Conservation (phyloP, 345 rosid species). For the Sonneratia alba region DNA sequence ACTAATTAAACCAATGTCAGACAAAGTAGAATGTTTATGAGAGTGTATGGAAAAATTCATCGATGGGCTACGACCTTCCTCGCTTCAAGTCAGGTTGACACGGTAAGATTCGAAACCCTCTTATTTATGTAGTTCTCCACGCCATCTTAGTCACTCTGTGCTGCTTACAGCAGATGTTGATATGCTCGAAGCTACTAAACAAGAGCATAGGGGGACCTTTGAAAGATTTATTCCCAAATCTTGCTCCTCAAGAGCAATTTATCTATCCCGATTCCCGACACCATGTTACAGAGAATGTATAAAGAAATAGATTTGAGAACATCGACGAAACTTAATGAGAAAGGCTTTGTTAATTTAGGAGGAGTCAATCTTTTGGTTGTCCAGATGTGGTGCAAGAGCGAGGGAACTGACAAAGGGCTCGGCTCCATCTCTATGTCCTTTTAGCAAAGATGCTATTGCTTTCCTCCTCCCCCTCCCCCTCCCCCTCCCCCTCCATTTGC, state of each 20-base stretch:
- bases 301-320: background rate
- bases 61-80: background rate
- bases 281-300: slow-evolving; percentile 5
- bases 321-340: background rate
- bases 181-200: background rate
- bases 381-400: slow-evolving; percentile 3
- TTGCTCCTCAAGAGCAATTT: background rate
- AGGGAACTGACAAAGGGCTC: slow-evolving; percentile 20
- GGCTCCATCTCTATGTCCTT: slow-evolving; percentile 39
- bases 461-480: background rate
- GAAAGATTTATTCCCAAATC: background rate
- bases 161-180: too few relatives aligned
- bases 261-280: background rate
- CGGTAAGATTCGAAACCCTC: too few relatives aligned
- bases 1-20: background rate
- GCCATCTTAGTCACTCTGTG: too few relatives aligned
- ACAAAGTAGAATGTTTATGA: slow-evolving; percentile 3
- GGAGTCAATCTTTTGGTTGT: slow-evolving; percentile 38
- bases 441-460: slow-evolving; percentile 51
- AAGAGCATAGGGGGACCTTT: background rate
- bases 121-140: too few relatives aligned
- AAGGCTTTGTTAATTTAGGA: background rate
- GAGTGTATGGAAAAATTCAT: background rate
- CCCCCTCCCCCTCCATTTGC: background rate
- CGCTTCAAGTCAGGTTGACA: too few relatives aligned